A percentile compares a stretch with the other conserved stretches of the same genome.
These are phyloP conservation scores for Malus hybrid DNA, from an alignment of 331 rosid species.

Conservation along the genomic window DNA sequence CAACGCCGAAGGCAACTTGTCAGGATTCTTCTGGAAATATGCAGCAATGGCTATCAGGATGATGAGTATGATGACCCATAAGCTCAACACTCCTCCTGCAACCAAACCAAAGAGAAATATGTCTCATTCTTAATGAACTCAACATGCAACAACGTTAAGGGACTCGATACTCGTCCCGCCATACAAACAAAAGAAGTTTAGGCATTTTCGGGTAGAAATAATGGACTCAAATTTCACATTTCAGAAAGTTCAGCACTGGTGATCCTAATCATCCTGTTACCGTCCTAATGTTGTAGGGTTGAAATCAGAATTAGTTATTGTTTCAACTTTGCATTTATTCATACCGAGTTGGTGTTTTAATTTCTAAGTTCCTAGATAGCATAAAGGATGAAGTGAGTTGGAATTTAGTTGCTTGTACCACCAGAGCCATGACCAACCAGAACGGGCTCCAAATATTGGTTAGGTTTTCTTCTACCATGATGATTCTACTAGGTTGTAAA, in stretches of 20 bases:
- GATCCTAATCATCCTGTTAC: too few relatives aligned
- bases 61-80: slow-evolving; percentile 57
- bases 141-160: background rate
- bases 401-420: background rate
- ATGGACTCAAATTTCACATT: background rate
- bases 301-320: too few relatives aligned
- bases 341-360: background rate
- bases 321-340: background rate
- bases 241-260: too few relatives aligned
- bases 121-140: background rate
- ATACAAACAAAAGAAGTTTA: background rate
- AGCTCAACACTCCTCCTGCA: slow-evolving; percentile 64
- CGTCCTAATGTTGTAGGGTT: too few relatives aligned
- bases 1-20: slow-evolving; percentile 9
- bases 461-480: background rate
- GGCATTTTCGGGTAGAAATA: background rate
- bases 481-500: background rate
- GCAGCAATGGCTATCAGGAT: slow-evolving; percentile 54
- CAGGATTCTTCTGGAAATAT: slow-evolving; percentile 41
- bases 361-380: background rate
- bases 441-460: background rate
- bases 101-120: background rate
- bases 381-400: background rate
- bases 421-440: background rate
- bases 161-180: background rate